These are phyloP conservation scores for Fusarium sp. DNA, from an alignment of 2,329 filamentous ascomycete genomes.

Conservation along the genomic window DNA sequence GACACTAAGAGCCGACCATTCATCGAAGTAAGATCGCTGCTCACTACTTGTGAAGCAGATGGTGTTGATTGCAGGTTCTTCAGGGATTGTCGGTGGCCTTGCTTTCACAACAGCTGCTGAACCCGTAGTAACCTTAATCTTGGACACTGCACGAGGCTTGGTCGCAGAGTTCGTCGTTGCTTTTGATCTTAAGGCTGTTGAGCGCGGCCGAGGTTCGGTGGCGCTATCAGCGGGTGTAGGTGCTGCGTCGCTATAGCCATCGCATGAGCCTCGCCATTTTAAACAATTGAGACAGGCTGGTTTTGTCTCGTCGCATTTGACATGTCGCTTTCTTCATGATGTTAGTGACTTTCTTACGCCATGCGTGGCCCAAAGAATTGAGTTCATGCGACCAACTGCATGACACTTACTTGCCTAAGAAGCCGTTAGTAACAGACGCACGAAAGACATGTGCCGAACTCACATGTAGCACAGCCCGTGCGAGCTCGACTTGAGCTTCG, in stretches of 20 bases:
- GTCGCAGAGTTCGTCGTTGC: neutral
- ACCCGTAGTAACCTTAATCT: slow-evolving; percentile 26
- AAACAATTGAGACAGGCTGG: slow-evolving; percentile 54
- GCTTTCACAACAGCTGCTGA: slow-evolving; percentile 43
- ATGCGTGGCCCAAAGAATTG: neutral
- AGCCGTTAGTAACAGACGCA: slow-evolving; percentile 10
- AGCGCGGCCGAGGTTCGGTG: slow-evolving; percentile 12
- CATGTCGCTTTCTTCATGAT: slow-evolving; percentile 50
- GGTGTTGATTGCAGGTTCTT: slow-evolving; percentile 48
- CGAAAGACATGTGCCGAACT: slow-evolving; percentile 22
- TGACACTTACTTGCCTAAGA: slow-evolving; percentile 48
- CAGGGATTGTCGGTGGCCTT: slow-evolving; percentile 43
- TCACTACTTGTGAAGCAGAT: slow-evolving; percentile 48
- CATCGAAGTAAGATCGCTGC: slow-evolving; percentile 51
- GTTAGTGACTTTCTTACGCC: slow-evolving; percentile 18
- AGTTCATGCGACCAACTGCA: neutral
- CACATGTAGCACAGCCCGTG: slow-evolving; percentile 51
- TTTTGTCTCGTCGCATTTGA: slow-evolving; percentile 55
- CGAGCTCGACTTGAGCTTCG: slow-evolving; percentile 51
- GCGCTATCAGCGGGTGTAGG: slow-evolving; percentile 10
- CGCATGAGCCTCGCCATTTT: slow-evolving; percentile 53
- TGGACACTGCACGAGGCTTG: slow-evolving; percentile 16
- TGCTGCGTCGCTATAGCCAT: slow-evolving; percentile 44
- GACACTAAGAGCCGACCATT: slow-evolving; percentile 49
- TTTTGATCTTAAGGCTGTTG: slow-evolving; percentile 11